A percentile compares a stretch with the other conserved stretches of the same genome.
Conservation (phyloP, 2,329 filamentous ascomycete species). For the Trichoderma atrobrunneum region DNA sequence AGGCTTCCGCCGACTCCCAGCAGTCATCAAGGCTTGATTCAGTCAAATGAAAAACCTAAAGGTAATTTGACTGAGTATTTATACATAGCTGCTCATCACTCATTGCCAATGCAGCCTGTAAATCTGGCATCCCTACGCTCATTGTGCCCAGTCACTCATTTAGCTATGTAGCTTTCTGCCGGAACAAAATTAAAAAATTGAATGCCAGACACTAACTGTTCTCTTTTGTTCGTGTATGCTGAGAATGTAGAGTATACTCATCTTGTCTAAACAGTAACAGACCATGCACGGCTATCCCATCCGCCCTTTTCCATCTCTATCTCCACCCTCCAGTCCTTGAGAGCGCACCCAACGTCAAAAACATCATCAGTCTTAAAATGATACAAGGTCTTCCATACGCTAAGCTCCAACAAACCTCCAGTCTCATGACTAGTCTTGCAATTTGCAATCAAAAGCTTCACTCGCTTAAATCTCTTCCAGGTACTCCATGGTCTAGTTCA, state of each 20-base stretch:
- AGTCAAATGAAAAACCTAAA: neutral
- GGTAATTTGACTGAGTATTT: neutral
- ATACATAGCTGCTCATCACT: neutral
- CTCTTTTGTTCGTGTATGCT: no score
- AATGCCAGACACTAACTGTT: neutral
- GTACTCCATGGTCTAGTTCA: neutral
- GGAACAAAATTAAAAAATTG: neutral
- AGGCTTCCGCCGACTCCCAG: constrained; percentile 56
- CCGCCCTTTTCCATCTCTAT: neutral
- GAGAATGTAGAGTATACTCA: neutral
- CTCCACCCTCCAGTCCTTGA: neutral
- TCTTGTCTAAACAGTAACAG: neutral
- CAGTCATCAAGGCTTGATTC: neutral
- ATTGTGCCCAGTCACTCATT: constrained; percentile 13
- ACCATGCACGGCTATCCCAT: neutral
- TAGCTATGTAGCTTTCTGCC: constrained; percentile 4
- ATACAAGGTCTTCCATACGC: neutral
- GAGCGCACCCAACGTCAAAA: neutral
- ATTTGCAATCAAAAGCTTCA: neutral
- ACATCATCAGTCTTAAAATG: neutral
- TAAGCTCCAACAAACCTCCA: neutral
- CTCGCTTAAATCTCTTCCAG: neutral
- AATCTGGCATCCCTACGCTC: constrained; percentile 15
- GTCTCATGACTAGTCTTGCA: neutral
- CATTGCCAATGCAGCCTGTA: neutral